phyloP scores from a whole-genome alignment of 176 grass and related monocot species.

The Paspalum vaginatum region DNA sequence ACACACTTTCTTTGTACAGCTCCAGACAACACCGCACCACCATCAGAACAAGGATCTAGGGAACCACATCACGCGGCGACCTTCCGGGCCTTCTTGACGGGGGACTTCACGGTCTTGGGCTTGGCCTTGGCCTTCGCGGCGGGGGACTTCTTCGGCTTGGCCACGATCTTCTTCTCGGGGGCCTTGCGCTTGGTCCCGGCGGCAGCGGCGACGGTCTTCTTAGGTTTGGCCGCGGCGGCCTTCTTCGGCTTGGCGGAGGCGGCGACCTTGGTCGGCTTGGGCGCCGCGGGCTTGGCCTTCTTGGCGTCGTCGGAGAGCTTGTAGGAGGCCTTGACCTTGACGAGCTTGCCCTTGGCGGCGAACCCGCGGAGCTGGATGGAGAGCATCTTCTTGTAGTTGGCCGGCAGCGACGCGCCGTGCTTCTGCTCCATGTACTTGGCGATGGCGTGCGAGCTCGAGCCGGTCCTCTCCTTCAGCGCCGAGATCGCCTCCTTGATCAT shows the following conservation, averaged over 20 bases:
- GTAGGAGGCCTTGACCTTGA: constrained; percentile 97
- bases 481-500: constrained; percentile 93
- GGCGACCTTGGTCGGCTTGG: constrained; percentile 28
- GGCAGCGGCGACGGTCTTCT: not conserved
- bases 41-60: not conserved
- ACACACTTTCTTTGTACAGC: constrained; percentile 43
- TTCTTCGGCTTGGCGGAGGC: constrained; percentile 14
- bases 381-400: constrained; percentile 87
- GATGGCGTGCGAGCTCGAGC: constrained; percentile 80
- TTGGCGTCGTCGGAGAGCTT: constrained; percentile 78
- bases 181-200: constrained; percentile 55
- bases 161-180: constrained; percentile 41
- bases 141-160: constrained; percentile 39
- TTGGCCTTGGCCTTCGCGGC: constrained; percentile 49
- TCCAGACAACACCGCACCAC: constrained; percentile 9
- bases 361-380: constrained; percentile 54
- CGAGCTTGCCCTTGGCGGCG: constrained; percentile 81
- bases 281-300: constrained; percentile 44
- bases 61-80: constrained; percentile 4
- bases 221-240: constrained; percentile 6
- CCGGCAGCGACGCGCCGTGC: constrained; percentile 61
- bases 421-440: constrained; percentile 85
- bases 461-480: constrained; percentile 75
- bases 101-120: constrained; percentile 49
- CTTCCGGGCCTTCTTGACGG: constrained; percentile 53